Evolutionary conservation across 495 filamentous ascomycete species (phyloP).

Genomic region (Penicillium atrosanguineum): DNA sequence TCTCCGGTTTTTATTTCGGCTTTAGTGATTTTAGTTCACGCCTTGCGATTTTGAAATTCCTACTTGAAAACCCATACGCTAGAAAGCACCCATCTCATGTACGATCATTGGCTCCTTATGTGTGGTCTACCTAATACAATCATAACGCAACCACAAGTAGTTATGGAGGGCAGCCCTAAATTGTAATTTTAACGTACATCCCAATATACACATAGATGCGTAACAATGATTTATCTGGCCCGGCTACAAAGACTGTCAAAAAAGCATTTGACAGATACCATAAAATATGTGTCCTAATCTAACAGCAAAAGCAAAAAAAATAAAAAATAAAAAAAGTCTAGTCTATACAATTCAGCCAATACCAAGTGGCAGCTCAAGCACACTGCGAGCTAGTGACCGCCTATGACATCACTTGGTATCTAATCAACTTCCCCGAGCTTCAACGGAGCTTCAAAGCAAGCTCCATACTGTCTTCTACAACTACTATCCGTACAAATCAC

Average conservation of each 20-base stretch:
- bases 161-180: no score
- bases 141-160: no score
- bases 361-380: not conserved
- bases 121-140: no score
- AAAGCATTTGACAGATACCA: no score
- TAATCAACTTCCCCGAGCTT: constrained; percentile 1
- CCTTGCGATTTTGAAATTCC: not conserved
- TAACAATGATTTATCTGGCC: no score
- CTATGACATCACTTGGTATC: constrained; percentile 6
- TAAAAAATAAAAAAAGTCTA: no score
- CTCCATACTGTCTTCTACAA: not conserved
- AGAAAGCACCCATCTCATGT: no score
- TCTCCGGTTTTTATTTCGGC: not conserved
- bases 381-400: not conserved
- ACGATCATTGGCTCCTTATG: no score
- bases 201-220: no score
- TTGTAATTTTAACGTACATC: no score
- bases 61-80: not conserved
- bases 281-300: not conserved
- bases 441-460: not conserved
- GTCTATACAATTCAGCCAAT: not conserved
- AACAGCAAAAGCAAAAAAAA: not conserved
- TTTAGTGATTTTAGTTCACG: no score
- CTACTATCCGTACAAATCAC: not conserved
- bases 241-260: no score